Conservation (phyloP, 441 rosid genomes). For the Pelargonium fulgidum region DNA sequence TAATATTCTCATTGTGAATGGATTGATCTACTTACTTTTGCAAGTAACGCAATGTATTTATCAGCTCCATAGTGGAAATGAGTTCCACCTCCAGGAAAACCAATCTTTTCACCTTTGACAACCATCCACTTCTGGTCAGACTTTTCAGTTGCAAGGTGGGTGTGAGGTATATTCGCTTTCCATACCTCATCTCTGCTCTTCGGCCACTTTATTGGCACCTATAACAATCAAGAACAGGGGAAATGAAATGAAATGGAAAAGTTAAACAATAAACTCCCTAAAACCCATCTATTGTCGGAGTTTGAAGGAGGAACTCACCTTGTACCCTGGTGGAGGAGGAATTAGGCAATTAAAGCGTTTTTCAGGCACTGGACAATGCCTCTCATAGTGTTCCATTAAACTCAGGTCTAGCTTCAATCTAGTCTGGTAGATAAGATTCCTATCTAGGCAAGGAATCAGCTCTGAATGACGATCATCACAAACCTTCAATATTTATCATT, state of each 20-base stretch:
- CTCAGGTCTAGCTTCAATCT: conserved; percentile 92
- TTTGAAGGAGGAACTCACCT: conserved; percentile 34
- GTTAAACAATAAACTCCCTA: too few relatives aligned
- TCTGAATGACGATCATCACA: conserved; percentile 94
- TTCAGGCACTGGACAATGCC: conserved; percentile 93
- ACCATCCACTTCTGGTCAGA: conserved; percentile 99
- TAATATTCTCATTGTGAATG: too few relatives aligned
- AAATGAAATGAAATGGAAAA: too few relatives aligned
- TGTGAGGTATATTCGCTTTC: conserved; percentile 97
- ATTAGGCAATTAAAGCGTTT: conserved; percentile 88
- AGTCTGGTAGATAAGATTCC: conserved; percentile 84
- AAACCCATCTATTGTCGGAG: too few relatives aligned
- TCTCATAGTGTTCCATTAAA: conserved; percentile 97
- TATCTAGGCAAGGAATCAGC: conserved; percentile 89
- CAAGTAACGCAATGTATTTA: conserved; percentile 85
- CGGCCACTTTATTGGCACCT: conserved; percentile 98
- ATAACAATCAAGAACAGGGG: not conserved
- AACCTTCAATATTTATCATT: conserved; percentile 41
- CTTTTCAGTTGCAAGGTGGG: conserved; percentile 93
- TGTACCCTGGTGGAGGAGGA: conserved; percentile 94
- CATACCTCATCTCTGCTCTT: conserved; percentile 98
- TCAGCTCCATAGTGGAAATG: conserved; percentile 99
- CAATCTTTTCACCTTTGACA: conserved; percentile 84
- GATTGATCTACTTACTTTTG: conserved; percentile 50
- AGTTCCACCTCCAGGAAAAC: conserved; percentile 94